Conservation (phyloP, 176 grass and related monocot genomes). For the Saccharum officinarum region DNA sequence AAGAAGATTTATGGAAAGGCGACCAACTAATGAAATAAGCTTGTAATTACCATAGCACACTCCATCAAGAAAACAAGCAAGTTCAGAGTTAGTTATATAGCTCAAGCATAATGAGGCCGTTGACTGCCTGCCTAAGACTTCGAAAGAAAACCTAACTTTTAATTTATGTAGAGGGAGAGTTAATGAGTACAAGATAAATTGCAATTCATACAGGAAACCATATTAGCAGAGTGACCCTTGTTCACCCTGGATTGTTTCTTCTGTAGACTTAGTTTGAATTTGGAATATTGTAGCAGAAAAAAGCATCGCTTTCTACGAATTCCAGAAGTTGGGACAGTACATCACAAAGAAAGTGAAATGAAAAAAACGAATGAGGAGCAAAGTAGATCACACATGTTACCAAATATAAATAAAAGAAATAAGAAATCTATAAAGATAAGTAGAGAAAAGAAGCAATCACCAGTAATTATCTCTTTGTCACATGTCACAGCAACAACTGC, state of each 20-base stretch:
- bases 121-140: neutral
- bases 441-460: conserved; percentile 51
- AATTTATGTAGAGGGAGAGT: conserved; percentile 19
- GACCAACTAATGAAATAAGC: conserved; percentile 8
- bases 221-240: neutral
- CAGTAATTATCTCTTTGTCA: conserved; percentile 90
- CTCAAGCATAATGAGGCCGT: neutral
- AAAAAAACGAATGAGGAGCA: neutral
- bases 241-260: conserved; percentile 16
- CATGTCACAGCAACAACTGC: conserved; percentile 85
- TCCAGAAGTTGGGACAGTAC: neutral
- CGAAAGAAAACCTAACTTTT: neutral
- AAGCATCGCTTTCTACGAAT: neutral
- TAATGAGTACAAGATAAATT: neutral
- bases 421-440: conserved; percentile 25
- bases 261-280: conserved; percentile 10
- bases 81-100: neutral
- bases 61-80: neutral
- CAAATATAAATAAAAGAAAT: conserved; percentile 5
- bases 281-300: neutral
- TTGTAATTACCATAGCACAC: conserved; percentile 15
- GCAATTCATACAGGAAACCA: conserved; percentile 32
- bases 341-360: neutral
- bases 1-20: conserved; percentile 12
- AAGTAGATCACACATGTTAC: neutral